Evolutionary conservation across 495 filamentous ascomycete genomes (phyloP).

Genomic region (Pseudevernia furfuracea): DNA sequence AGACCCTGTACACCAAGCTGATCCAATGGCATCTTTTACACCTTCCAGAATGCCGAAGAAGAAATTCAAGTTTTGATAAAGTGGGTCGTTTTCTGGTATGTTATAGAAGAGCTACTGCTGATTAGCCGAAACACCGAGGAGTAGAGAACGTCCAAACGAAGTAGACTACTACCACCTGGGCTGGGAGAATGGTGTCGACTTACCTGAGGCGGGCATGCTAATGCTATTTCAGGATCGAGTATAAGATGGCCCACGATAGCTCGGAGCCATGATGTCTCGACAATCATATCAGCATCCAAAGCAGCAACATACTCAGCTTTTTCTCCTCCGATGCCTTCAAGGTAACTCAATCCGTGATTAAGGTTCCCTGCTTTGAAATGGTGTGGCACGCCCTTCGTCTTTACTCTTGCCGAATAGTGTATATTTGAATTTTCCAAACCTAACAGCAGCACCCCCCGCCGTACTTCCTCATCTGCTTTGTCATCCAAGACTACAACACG

Average conservation of each 20-base stretch:
- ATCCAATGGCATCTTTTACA: slow-evolving; percentile 43
- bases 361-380: slow-evolving; percentile 53
- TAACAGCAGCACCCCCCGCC: slow-evolving; percentile 29
- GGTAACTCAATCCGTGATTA: slow-evolving; percentile 40
- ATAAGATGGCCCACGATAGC: slow-evolving; percentile 43
- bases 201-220: slow-evolving; percentile 45
- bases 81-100: slow-evolving; percentile 42
- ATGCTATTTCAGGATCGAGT: slow-evolving; percentile 39
- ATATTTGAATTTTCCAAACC: slow-evolving; percentile 31
- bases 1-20: slow-evolving; percentile 48
- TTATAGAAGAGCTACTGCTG: slow-evolving; percentile 43
- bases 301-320: slow-evolving; percentile 43
- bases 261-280: slow-evolving; percentile 46
- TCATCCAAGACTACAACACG: slow-evolving; percentile 49
- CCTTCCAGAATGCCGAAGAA: slow-evolving; percentile 45
- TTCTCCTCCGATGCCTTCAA: slow-evolving; percentile 33
- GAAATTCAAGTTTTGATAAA: slow-evolving; percentile 41
- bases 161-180: background rate
- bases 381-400: slow-evolving; percentile 40
- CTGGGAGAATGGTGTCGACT: background rate
- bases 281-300: slow-evolving; percentile 53
- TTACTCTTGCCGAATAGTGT: slow-evolving; percentile 42
- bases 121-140: background rate
- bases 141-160: background rate
- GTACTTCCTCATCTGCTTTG: slow-evolving; percentile 33